These are phyloP conservation scores for Hirschioporus abietinus DNA, from an alignment of 768 basidiomycete genomes.

Conservation along the genomic window DNA sequence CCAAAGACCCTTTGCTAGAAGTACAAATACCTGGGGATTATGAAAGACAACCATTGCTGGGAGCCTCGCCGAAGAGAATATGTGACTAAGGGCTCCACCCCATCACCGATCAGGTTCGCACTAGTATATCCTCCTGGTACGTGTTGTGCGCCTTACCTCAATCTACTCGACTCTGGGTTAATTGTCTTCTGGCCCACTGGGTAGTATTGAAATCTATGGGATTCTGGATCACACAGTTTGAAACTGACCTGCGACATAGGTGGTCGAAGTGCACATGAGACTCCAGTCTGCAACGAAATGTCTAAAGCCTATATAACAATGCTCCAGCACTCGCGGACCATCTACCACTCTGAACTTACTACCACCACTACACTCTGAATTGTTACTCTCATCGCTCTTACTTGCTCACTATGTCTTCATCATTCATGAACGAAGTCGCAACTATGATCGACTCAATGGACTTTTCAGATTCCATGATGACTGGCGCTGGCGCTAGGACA, in stretches of 20 bases:
- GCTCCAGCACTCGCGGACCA: neutral
- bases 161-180: neutral
- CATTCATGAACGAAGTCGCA: neutral
- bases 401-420: neutral
- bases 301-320: neutral
- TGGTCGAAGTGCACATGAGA: neutral
- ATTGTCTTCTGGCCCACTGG: neutral
- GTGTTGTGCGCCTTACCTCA: neutral
- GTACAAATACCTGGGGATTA: no score
- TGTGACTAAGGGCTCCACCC: no score
- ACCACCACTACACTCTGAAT: slow-evolving; percentile 2
- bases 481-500: neutral
- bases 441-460: neutral
- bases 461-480: neutral
- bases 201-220: neutral
- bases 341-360: neutral
- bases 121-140: neutral
- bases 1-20: no score
- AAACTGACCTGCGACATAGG: neutral
- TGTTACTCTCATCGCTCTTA: slow-evolving; percentile 9
- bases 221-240: neutral
- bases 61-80: neutral
- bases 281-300: neutral
- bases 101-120: neutral
- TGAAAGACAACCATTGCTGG: no score